Conservation (phyloP, 1,139 yeast genomes). For the Yamadazyma friedrichii region DNA sequence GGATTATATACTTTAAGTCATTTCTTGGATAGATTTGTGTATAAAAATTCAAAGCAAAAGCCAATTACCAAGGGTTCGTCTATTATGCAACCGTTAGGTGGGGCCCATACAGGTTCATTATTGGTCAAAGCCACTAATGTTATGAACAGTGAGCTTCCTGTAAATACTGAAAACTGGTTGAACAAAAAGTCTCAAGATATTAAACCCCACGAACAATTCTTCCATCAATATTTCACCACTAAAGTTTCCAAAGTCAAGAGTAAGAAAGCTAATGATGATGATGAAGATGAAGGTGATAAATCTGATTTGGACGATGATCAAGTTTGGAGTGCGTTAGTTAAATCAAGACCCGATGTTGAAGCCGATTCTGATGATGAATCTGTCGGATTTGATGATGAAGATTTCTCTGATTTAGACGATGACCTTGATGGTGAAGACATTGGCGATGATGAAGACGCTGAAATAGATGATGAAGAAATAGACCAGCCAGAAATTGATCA, state of each 20-base stretch:
- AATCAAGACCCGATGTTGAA: slow-evolving; percentile 80
- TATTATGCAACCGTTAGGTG: slow-evolving; percentile 97
- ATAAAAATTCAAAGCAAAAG: slow-evolving; percentile 86
- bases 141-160: slow-evolving; percentile 53
- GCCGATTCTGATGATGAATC: slow-evolving; percentile 47
- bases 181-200: slow-evolving; percentile 61
- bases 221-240: slow-evolving; percentile 79
- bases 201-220: slow-evolving; percentile 86
- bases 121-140: slow-evolving; percentile 68
- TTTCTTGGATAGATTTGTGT: slow-evolving; percentile 93
- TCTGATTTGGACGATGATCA: slow-evolving; percentile 72
- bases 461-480: slow-evolving; percentile 11
- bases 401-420: slow-evolving; percentile 30
- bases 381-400: slow-evolving; percentile 50
- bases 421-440: slow-evolving; percentile 27
- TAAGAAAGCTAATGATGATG: slow-evolving; percentile 17
- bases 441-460: slow-evolving; percentile 18
- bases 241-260: slow-evolving; percentile 50
- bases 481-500: slow-evolving; percentile 12
- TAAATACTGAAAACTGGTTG: slow-evolving; percentile 82
- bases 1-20: slow-evolving; percentile 86
- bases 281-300: slow-evolving; percentile 23
- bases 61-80: slow-evolving; percentile 74
- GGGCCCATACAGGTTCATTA: slow-evolving; percentile 75
- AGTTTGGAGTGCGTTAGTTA: slow-evolving; percentile 86